These are phyloP conservation scores for Prunus armeniaca DNA, from an alignment of 306 rosid genomes.

Conservation along the genomic window DNA sequence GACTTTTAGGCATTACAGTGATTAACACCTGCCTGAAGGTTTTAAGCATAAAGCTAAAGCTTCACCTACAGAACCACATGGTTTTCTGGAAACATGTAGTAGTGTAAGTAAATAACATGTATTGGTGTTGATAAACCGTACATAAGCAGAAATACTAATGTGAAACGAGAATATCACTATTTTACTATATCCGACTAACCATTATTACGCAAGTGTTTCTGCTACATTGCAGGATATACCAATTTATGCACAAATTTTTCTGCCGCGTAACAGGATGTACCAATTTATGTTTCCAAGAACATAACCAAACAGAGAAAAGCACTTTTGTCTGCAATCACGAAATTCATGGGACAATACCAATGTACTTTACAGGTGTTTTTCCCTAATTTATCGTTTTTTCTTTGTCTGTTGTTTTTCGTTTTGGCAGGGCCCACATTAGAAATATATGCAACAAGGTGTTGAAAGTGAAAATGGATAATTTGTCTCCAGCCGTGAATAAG, in stretches of 20 bases:
- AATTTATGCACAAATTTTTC: background rate
- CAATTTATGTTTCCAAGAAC: background rate
- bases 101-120: background rate
- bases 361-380: background rate
- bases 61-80: background rate
- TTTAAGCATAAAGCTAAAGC: background rate
- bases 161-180: rapidly evolving
- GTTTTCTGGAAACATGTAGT: background rate
- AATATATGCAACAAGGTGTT: background rate
- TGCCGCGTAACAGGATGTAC: background rate
- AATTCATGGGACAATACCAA: background rate
- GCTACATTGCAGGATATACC: background rate
- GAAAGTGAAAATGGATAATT: background rate
- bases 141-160: background rate
- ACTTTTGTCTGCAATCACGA: background rate
- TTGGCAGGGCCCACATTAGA: background rate
- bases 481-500: background rate
- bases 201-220: too few species aligned
- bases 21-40: background rate
- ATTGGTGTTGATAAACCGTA: background rate
- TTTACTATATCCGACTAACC: too few species aligned
- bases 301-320: background rate
- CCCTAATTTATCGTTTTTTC: background rate
- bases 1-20: too few species aligned
- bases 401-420: background rate